phyloP scores from a whole-genome alignment of 108 stramenopile species.

The Skeletonema costatum region DNA sequence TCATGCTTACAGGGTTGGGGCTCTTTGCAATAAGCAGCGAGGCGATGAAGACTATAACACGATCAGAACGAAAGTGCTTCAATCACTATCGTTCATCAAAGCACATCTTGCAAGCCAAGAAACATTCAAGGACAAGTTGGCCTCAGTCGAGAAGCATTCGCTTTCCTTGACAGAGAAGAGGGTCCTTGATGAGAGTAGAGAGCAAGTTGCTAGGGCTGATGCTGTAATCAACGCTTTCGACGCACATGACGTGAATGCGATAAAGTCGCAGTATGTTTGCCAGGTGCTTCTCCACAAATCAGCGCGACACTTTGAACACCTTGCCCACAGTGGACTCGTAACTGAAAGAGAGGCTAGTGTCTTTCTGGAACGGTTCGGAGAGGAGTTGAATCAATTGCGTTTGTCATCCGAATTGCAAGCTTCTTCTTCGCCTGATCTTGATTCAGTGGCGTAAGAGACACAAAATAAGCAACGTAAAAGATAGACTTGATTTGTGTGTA shows the following conservation, averaged over 20 bases:
- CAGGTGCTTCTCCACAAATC: conserved; percentile 40
- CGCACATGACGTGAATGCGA: conserved; percentile 25
- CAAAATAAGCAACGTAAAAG: background rate
- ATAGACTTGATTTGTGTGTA: background rate
- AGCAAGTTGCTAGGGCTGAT: conserved; percentile 39
- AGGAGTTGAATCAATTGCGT: background rate
- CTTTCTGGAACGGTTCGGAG: conserved; percentile 7
- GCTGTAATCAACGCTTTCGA: conserved; percentile 25
- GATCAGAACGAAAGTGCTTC: conserved; percentile 27
- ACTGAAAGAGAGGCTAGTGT: conserved; percentile 34
- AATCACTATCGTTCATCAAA: conserved; percentile 37
- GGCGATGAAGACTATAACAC: conserved; percentile 21
- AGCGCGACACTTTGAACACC: conserved; percentile 21
- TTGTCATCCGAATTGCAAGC: background rate
- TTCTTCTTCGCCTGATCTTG: background rate
- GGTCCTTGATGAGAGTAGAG: conserved; percentile 32
- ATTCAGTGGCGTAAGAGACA: background rate
- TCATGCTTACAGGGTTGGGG: conserved; percentile 38
- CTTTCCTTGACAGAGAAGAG: conserved; percentile 27
- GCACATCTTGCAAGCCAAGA: conserved; percentile 26
- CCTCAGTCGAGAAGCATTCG: conserved; percentile 1
- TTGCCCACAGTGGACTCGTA: conserved; percentile 22
- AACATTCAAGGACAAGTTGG: conserved; percentile 33
- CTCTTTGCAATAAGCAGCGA: conserved; percentile 9
- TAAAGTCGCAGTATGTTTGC: conserved; percentile 39